Evolutionary conservation across 257 asterid species (phyloP).

Genomic region (Salvia splendens): DNA sequence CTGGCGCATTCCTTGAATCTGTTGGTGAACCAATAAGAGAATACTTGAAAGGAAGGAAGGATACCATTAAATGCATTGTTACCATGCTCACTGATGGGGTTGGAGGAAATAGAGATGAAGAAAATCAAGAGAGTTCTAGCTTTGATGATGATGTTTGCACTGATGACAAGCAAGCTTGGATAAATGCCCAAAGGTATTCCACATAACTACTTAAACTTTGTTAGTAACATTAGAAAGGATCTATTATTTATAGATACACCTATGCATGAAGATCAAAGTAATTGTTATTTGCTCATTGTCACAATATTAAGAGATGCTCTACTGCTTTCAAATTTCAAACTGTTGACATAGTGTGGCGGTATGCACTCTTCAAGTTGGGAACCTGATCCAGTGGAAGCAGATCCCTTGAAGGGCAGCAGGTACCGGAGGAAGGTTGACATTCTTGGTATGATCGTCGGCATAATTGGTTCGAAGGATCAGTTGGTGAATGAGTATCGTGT

Average conservation of each 20-base stretch:
- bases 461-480: conserved; percentile 98
- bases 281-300: conserved; percentile 2
- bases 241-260: conserved; percentile 3
- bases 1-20: conserved; percentile 95
- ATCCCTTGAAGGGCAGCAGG: conserved; percentile 82
- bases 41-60: conserved; percentile 94
- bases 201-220: background rate
- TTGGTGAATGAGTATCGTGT: conserved; percentile 95
- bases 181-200: conserved; percentile 74
- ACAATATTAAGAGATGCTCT: conserved; percentile 3
- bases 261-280: conserved; percentile 9
- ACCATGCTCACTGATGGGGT: conserved; percentile 99
- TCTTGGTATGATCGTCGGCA: conserved; percentile 94
- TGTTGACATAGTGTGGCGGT: conserved; percentile 42
- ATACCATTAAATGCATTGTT: conserved; percentile 91
- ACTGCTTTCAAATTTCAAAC: conserved; percentile 28
- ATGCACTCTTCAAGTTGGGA: conserved; percentile 68
- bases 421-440: conserved; percentile 82
- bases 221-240: background rate
- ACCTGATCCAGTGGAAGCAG: conserved; percentile 99
- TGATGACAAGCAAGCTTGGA: conserved; percentile 97
- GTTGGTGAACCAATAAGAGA: conserved; percentile 98
- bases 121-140: conserved; percentile 75
- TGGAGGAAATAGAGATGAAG: conserved; percentile 92
- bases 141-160: conserved; percentile 71